A percentile compares a stretch with the other conserved stretches of the same genome.
phyloP scores from a whole-genome alignment of 2,329 filamentous ascomycete species.

The Helotiales sp. region DNA sequence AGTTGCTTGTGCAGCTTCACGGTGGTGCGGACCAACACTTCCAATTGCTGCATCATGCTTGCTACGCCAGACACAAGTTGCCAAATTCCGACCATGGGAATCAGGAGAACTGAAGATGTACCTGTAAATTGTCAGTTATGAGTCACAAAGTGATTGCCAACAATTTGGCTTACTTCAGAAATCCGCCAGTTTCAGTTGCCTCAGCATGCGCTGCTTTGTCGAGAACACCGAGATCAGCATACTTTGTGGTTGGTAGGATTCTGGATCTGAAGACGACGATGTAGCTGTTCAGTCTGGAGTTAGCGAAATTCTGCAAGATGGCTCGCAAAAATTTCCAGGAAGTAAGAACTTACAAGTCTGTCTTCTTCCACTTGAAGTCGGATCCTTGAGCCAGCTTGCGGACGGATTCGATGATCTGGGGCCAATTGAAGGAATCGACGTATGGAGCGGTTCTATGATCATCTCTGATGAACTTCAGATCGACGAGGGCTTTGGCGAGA shows the following conservation, averaged over 20 bases:
- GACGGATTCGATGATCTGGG: conserved; percentile 63
- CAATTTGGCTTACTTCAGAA: conserved; percentile 68
- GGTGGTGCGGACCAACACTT: conserved; percentile 63
- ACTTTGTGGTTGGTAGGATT: conserved; percentile 70
- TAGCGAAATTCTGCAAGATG: conserved; percentile 51
- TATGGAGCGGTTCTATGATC: conserved; percentile 83
- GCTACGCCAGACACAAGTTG: conserved; percentile 74
- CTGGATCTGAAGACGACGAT: conserved; percentile 83
- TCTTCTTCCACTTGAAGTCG: conserved; percentile 60
- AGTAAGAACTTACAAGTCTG: conserved; percentile 31
- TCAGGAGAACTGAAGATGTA: conserved; percentile 89
- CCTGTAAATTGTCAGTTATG: conserved; percentile 46
- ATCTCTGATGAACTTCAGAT: conserved; percentile 62
- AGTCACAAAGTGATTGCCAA: not conserved
- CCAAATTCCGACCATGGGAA: conserved; percentile 73
- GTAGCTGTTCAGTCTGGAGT: conserved; percentile 53
- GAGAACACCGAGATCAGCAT: conserved; percentile 69
- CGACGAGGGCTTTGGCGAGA: conserved; percentile 72
- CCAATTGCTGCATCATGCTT: conserved; percentile 63
- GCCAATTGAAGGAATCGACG: conserved; percentile 78
- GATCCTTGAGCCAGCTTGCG: conserved; percentile 55
- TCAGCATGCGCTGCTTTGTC: conserved; percentile 82
- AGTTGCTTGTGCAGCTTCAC: conserved; percentile 68
- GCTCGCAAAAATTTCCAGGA: not conserved
- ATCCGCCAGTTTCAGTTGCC: conserved; percentile 77